phyloP scores from a whole-genome alignment of 2,329 filamentous ascomycete species.

The Pseudophaeomoniella oleicola region DNA sequence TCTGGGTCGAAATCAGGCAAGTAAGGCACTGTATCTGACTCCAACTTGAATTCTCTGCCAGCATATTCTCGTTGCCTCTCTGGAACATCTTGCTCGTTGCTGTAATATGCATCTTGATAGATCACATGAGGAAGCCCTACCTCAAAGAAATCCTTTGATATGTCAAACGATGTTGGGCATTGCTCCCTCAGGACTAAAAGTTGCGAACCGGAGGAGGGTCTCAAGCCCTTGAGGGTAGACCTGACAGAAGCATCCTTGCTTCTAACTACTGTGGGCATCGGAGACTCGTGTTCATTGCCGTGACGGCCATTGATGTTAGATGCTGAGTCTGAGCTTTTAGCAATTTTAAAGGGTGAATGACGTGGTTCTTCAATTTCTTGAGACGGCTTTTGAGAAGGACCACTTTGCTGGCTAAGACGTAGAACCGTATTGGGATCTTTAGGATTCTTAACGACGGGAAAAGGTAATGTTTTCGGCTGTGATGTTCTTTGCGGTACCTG shows the following conservation, averaged over 20 bases:
- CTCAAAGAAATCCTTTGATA: constrained; percentile 42
- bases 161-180: constrained; percentile 14
- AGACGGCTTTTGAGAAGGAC: constrained; percentile 33
- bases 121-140: constrained; percentile 51
- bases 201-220: constrained; percentile 4
- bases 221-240: neutral
- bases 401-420: constrained; percentile 52
- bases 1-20: constrained; percentile 62
- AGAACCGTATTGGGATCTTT: constrained; percentile 48
- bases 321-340: neutral
- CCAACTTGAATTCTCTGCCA: constrained; percentile 68
- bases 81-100: constrained; percentile 70
- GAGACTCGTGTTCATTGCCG: neutral
- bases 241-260: neutral
- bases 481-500: neutral
- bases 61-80: constrained; percentile 67
- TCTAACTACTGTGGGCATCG: neutral
- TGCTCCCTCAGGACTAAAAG: constrained; percentile 12
- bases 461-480: constrained; percentile 39
- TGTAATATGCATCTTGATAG: constrained; percentile 77
- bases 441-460: constrained; percentile 64
- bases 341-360: too few species aligned
- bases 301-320: neutral
- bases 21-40: constrained; percentile 61
- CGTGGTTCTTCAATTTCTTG: constrained; percentile 6